Percentiles rank a stretch among this genome's conserved stretches.
Evolutionary conservation across 2,329 filamentous ascomycete species (phyloP).

Genomic region (Colletotrichum destructivum): DNA sequence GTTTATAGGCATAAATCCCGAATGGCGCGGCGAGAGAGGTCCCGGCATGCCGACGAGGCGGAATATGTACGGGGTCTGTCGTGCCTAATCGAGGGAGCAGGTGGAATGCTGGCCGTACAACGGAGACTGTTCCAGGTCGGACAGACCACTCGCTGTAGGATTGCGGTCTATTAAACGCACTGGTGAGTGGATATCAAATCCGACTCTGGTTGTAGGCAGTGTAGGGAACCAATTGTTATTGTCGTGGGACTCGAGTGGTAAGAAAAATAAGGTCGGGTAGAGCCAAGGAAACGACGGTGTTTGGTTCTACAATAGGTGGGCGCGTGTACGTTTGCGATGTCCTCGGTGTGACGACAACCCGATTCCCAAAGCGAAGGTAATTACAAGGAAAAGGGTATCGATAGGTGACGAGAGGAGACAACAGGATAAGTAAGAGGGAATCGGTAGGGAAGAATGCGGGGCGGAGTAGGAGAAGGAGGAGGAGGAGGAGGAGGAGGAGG

Average conservation of each 20-base stretch:
- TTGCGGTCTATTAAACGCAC: slow-evolving; percentile 33
- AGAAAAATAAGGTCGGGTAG: neutral
- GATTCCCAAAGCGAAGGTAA: slow-evolving; percentile 33
- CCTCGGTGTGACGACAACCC: slow-evolving; percentile 29
- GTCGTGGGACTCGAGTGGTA: slow-evolving; percentile 17
- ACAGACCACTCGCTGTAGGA: slow-evolving; percentile 17
- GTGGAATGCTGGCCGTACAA: slow-evolving; percentile 16
- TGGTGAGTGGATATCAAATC: slow-evolving; percentile 39
- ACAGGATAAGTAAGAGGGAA: slow-evolving; percentile 15
- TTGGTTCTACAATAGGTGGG: slow-evolving; percentile 23
- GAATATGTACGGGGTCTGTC: neutral
- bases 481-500: neutral
- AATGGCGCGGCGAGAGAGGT: slow-evolving; percentile 55
- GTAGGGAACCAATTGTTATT: slow-evolving; percentile 8
- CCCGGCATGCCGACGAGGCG: slow-evolving; percentile 43
- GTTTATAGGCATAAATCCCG: slow-evolving; percentile 62
- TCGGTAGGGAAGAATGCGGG: neutral
- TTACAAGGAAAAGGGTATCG: slow-evolving; percentile 43
- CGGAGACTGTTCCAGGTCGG: neutral
- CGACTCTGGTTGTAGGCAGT: slow-evolving; percentile 9
- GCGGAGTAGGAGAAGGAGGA: neutral
- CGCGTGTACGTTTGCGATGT: slow-evolving; percentile 9
- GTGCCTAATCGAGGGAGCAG: slow-evolving; percentile 27
- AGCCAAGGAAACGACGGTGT: slow-evolving; percentile 29
- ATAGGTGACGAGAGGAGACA: slow-evolving; percentile 20